Base-by-base conservation (phyloP, 306 rosid species). In the Lablab purpureus region DNA sequence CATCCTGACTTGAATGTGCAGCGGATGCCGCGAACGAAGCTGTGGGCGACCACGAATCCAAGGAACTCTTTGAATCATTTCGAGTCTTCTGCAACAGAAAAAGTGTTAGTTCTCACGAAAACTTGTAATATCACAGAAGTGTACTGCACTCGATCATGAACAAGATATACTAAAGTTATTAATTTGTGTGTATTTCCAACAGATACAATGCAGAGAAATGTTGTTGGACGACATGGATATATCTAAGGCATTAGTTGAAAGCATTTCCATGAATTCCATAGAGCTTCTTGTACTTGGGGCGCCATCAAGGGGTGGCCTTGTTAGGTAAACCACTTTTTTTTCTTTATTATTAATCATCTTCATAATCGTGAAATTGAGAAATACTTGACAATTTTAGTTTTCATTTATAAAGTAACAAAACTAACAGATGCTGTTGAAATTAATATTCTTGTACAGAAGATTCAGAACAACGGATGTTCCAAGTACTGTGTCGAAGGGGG, bases 271-370 rank as follows among this genome's bases (percentile, higher is more conserved):
- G 8, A 21, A 88, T 58, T 36, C 80, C 21, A 81, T 92, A 19
- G 97, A 91, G 84, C 66, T 87, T 88, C 51, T 94, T 54, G 97
- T 94, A 2, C 87, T 94, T 6, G 99, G 97, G 32, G 87, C 91
- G n/a, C 32, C 94, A 49, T 78, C 94, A 56, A 89, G 79, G 84
- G 47, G 80, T 40, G 89, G 95, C 40, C 14, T 94, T 75, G 90
- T 88, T 41, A 91, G 87, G 97, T 94, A 49, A 36, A 60, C 11
- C 1, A 58, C 18, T 6, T 5, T 23, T 8, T 54, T 9, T 0
- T 9, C 13, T 40, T 40, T 2, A 10, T 40, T 9, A 10, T 9
- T 10, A 2, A 40, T 40, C 11, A 40, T 40, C 45, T 40, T 19
- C 58, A 2, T 51, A 51, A 51, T 51, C 23, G 1, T 50, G 19